A percentile compares a stretch with the other conserved stretches of the same genome.
These are phyloP conservation scores for Fusarium bulbicola DNA, from an alignment of 2,329 filamentous ascomycete species.

Conservation along the genomic window DNA sequence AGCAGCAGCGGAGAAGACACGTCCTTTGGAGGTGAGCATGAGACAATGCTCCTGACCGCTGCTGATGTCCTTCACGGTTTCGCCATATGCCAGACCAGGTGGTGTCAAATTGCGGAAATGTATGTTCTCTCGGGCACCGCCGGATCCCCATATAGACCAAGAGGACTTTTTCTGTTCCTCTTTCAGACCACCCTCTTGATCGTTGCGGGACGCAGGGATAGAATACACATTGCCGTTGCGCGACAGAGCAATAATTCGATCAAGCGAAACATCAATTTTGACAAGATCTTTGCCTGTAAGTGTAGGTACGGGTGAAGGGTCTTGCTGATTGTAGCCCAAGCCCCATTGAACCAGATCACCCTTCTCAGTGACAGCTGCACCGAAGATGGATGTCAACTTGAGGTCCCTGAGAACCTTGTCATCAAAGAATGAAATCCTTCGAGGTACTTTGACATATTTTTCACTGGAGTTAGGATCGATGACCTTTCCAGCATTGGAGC, in stretches of 20 bases:
- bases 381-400: conserved; percentile 84
- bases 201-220: conserved; percentile 76
- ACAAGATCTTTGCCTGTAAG: conserved; percentile 82
- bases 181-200: conserved; percentile 74
- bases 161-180: conserved; percentile 60
- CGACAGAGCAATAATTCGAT: conserved; percentile 83
- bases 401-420: conserved; percentile 85
- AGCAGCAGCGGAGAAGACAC: conserved; percentile 88
- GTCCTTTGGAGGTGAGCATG: conserved; percentile 83
- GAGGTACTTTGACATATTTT: conserved; percentile 78
- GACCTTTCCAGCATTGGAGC: conserved; percentile 85
- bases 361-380: conserved; percentile 85
- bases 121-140: conserved; percentile 52
- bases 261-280: conserved; percentile 79
- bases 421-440: conserved; percentile 83
- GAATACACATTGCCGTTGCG: conserved; percentile 84
- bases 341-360: conserved; percentile 96
- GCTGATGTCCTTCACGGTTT: conserved; percentile 77
- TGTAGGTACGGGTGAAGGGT: conserved; percentile 73
- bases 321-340: conserved; percentile 72
- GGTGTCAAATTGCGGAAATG: conserved; percentile 80
- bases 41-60: conserved; percentile 88
- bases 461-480: conserved; percentile 86
- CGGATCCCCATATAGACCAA: conserved; percentile 77
- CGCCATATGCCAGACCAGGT: conserved; percentile 69